Base-by-base conservation (phyloP, 1,284 basidiomycete species). In the Pseudozyma tsukubaensis region DNA sequence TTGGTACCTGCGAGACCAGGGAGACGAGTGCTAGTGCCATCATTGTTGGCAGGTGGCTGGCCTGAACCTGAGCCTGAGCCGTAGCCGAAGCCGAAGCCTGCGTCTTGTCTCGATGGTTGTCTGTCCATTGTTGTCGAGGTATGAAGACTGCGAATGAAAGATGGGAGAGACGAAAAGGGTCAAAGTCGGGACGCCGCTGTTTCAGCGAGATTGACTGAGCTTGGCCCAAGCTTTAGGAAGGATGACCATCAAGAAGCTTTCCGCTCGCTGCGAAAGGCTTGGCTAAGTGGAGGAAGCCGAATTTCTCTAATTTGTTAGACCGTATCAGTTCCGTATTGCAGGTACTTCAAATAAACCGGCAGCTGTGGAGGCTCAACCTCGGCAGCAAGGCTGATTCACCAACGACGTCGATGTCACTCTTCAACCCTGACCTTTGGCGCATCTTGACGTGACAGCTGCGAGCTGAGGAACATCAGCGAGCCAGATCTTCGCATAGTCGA, bases 1-100 rank as follows among this genome's bases (percentile, higher is more conserved):
- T 73, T 54, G 32, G 71, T 69, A 36, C 71, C 71, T 5, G 63
- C 58, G 1, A 70, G 55, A 13, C 66, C 72, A 12, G 59, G 71
- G 3, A 70, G 71, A n/a, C 56, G 51, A 9, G 64, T 64, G 36
- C 45, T 44, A 18, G 44, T 45, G 43, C 24, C 37, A 29, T 24
- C 12, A 13, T n/a, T 35, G 19, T 9, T 55, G n/a, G 42, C 4
- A 14, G 32, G 16, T 16, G 40, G 24, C 24, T 29, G 24, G 24
- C 24, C 6, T 29, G 24, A 6, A 6, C 24, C 24, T 29, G 24
- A 29, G 6, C 39, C 18, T 32, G 29, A 21, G 45, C 24, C 5
- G 18, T n/a, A 14, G 32, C 39, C n/a, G 4, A 37, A 56, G 54
- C 35, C 36, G 14, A 61, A 62, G 66, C 55, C 45, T 47, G 24